Conservation (phyloP, 108 stramenopile genomes). For the Schizochytrium sp. region DNA sequence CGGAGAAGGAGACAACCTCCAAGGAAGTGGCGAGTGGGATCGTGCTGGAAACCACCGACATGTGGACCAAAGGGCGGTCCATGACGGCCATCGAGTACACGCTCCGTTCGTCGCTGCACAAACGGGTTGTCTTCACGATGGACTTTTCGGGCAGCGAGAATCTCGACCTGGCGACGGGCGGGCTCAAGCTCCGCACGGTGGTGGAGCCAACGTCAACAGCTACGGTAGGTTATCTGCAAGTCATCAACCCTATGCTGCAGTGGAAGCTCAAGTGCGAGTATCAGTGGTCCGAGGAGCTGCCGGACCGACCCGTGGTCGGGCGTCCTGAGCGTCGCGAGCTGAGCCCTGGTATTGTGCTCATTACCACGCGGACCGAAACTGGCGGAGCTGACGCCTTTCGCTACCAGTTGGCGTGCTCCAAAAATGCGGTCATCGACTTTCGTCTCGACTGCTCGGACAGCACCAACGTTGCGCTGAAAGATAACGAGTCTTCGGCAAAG, state of each 20-base stretch:
- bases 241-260: background rate
- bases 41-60: background rate
- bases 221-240: background rate
- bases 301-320: background rate
- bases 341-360: background rate
- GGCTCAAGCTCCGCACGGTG: slow-evolving; percentile 7
- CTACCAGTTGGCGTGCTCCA: slow-evolving; percentile 3
- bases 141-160: slow-evolving; percentile 11
- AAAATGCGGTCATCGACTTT: background rate
- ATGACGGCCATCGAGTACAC: slow-evolving; percentile 9
- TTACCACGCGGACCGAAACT: background rate
- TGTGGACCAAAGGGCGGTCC: slow-evolving; percentile 1
- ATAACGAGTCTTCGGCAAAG: background rate
- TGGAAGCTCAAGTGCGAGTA: slow-evolving; percentile 6
- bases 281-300: background rate
- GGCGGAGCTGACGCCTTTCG: background rate
- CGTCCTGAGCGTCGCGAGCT: background rate
- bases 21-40: background rate
- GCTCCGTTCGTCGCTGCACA: background rate
- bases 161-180: background rate
- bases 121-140: background rate
- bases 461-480: background rate
- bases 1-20: slow-evolving; percentile 3
- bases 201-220: background rate
- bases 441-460: background rate